Base-by-base conservation (phyloP, 139 green algal species). In the Pedinophyceae sp. region DNA sequence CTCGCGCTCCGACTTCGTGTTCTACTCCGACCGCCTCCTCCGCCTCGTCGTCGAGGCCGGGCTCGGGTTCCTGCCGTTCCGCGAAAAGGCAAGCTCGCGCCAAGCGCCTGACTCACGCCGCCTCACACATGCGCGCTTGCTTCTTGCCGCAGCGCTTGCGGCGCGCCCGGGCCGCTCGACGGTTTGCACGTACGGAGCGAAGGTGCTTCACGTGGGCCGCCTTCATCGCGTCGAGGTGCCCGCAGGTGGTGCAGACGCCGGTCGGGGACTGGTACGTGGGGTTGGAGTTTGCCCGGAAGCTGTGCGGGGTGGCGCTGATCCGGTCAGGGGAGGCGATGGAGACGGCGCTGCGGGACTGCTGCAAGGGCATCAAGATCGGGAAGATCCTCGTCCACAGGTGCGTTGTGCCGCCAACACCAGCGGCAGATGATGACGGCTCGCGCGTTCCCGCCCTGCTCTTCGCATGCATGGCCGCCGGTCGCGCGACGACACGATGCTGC, bases 301-400 rank as follows among this genome's bases (percentile, higher is more conserved):
- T 98, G 39, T 97, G 90, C 68, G 90, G 89, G 20, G 89, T 97
- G 52, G 83, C 67, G 50, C 82, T 97, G 57, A 95, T 97, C 57
- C 80, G 89, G 50, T 75, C 53, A 48, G 89, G 89, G 20, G 89
- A 97, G 70, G 70, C 66, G 54, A 97, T 97, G 89, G 89, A 97
- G 74, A 91, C 87, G 50, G 89, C 89, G 52, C 72, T 97, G 66
- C 62, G 89, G 4, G 87, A 83, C 48, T 98, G 91, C 75, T 95
- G 87, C 70, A 93, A 97, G 59, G 85, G 88, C 49, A 88, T 97
- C 72, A 95, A 95, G 71, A 89, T 98, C 26, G 91, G 91, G 55
- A 98, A 98, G 71, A 94, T 98, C 34, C 74, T 98, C 30, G 78
- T 98, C 45, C 77, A 88, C 61, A 67, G 76, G 67, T 66, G 29